Evolutionary conservation across 2,329 filamentous ascomycete genomes (phyloP).

Genomic region (Ceratocystis cubensis): DNA sequence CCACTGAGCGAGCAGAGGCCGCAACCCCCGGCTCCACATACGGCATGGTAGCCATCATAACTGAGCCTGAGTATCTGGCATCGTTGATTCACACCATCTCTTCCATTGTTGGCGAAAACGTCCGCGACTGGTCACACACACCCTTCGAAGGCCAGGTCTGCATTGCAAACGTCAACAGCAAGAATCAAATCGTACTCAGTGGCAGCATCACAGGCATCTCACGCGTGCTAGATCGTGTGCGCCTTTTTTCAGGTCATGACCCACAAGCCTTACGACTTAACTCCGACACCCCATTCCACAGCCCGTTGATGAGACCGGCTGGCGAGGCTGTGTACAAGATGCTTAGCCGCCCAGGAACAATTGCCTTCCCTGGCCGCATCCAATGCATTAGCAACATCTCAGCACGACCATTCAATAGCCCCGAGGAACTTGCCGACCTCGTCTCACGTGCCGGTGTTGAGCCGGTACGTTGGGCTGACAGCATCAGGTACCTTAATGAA

Average conservation of each 20-base stretch:
- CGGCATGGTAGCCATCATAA: constrained; percentile 89
- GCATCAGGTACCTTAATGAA: constrained; percentile 77
- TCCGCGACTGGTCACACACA: constrained; percentile 33
- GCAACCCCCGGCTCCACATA: constrained; percentile 61
- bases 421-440: constrained; percentile 63
- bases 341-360: constrained; percentile 49
- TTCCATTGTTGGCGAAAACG: constrained; percentile 44
- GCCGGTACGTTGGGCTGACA: constrained; percentile 90
- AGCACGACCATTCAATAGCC: constrained; percentile 61
- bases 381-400: constrained; percentile 81
- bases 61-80: constrained; percentile 64
- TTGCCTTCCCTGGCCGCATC: constrained; percentile 62
- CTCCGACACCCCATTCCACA: constrained; percentile 82
- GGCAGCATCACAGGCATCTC: constrained; percentile 75
- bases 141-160: constrained; percentile 67
- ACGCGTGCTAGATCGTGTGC: constrained; percentile 67
- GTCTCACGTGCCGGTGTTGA: constrained; percentile 75
- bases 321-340: constrained; percentile 59
- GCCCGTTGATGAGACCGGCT: constrained; percentile 79
- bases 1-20: constrained; percentile 52
- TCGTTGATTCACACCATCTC: constrained; percentile 60
- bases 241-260: constrained; percentile 84
- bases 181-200: constrained; percentile 90
- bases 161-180: constrained; percentile 89
- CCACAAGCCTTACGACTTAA: constrained; percentile 77